Percentiles rank a stretch among this genome's conserved stretches.
phyloP scores from a whole-genome alignment of 1,139 yeast species.

The Lodderomyces orthopsilosis region DNA sequence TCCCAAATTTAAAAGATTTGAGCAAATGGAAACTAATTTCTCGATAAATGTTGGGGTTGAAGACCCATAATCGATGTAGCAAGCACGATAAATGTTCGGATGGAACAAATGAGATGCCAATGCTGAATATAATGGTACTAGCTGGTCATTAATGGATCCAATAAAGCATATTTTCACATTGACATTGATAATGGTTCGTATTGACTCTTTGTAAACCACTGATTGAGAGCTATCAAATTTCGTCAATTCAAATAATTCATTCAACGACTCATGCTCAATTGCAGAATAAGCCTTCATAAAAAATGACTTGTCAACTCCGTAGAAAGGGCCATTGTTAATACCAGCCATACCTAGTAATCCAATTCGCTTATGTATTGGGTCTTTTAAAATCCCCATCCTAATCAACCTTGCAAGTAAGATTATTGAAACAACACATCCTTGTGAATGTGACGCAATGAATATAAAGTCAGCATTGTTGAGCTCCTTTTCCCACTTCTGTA shows the following conservation, averaged over 20 bases:
- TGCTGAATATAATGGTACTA: conserved; percentile 90
- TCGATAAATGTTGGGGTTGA: conserved; percentile 48
- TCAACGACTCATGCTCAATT: conserved; percentile 80
- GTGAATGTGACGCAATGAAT: conserved; percentile 90
- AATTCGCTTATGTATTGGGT: conserved; percentile 48
- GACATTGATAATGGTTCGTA: conserved; percentile 60
- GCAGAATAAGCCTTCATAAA: conserved; percentile 87
- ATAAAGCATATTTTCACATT: conserved; percentile 78
- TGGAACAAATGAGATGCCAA: conserved; percentile 79
- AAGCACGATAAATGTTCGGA: conserved; percentile 86
- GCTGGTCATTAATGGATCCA: conserved; percentile 87
- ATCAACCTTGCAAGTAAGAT: conserved; percentile 71
- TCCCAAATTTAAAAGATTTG: conserved; percentile 61
- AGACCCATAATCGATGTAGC: conserved; percentile 72
- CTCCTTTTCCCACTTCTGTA: conserved; percentile 69
- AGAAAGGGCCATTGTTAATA: conserved; percentile 87
- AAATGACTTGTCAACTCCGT: conserved; percentile 80
- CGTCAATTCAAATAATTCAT: conserved; percentile 85
- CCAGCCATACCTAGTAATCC: conserved; percentile 95
- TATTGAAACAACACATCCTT: conserved; percentile 90
- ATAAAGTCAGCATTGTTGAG: conserved; percentile 78
- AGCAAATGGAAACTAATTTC: conserved; percentile 44
- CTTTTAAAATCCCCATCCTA: conserved; percentile 61
- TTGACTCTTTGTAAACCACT: conserved; percentile 62
- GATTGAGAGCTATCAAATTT: conserved; percentile 72